Evolutionary conservation across 2,329 filamentous ascomycete species (phyloP).

Genomic region (Colletotrichum zoysiae): DNA sequence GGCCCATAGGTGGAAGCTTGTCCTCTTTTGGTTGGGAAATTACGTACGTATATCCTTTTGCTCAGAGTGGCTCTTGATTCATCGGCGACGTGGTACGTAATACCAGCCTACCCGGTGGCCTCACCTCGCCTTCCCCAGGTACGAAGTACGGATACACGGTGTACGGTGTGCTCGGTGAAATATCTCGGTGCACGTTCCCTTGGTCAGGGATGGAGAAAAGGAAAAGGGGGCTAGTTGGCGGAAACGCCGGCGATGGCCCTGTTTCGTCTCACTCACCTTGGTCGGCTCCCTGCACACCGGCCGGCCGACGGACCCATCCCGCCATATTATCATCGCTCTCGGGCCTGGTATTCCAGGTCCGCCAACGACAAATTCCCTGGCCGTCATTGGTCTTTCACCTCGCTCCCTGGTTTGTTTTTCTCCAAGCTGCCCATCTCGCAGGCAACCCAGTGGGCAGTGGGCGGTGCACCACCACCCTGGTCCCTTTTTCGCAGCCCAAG

Average conservation of each 20-base stretch:
- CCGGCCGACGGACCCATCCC: constrained; percentile 6
- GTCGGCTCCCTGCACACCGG: constrained; percentile 27
- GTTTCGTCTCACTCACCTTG: constrained; percentile 42
- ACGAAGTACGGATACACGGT: background rate
- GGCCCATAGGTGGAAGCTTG: constrained; percentile 5
- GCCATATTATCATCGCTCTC: constrained; percentile 21
- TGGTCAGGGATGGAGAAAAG: constrained; percentile 7
- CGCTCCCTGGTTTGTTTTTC: constrained; percentile 41
- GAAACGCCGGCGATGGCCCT: constrained; percentile 28
- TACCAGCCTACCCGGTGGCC: background rate
- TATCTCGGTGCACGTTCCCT: background rate
- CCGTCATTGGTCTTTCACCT: constrained; percentile 37
- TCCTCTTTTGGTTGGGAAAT: background rate
- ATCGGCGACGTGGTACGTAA: background rate
- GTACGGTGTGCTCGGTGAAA: constrained; percentile 34
- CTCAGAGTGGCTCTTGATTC: background rate
- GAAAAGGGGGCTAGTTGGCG: constrained; percentile 24
- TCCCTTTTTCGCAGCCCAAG: constrained; percentile 36
- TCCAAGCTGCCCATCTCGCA: constrained; percentile 46
- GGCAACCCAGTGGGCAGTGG: constrained; percentile 33
- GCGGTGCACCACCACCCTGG: constrained; percentile 32
- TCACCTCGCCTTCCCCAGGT: constrained; percentile 12
- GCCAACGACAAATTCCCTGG: constrained; percentile 25
- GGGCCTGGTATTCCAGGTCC: constrained; percentile 27
- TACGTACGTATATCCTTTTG: too few relatives aligned